Evolutionary conservation across 306 rosid species (phyloP).

Genomic region (Biancaea sappan): DNA sequence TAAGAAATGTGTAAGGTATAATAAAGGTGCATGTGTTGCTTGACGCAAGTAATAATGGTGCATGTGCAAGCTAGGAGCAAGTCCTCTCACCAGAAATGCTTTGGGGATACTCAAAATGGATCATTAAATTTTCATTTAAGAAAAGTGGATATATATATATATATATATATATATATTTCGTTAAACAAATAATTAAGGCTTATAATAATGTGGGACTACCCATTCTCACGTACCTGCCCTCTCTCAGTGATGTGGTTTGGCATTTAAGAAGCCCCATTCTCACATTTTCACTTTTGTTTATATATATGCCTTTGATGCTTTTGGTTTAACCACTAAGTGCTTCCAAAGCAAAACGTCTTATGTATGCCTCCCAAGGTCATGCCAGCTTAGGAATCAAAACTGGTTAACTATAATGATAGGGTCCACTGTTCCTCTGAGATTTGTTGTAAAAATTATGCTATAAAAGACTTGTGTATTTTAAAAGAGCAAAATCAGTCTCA

Average conservation of each 20-base stretch:
- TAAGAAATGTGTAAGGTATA: constrained; percentile 46
- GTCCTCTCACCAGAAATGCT: constrained; percentile 79
- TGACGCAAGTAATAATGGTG: constrained; percentile 61
- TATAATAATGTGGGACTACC: constrained; percentile 46
- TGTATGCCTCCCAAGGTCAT: constrained; percentile 37
- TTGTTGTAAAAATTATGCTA: no score
- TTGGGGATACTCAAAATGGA: constrained; percentile 66
- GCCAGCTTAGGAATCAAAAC: constrained; percentile 40
- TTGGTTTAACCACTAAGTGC: constrained; percentile 30
- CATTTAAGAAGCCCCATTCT: constrained; percentile 30
- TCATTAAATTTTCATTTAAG: constrained; percentile 42
- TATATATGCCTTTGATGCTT: constrained; percentile 34
- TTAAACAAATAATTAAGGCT: constrained; percentile 22
- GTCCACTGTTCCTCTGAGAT: constrained; percentile 35
- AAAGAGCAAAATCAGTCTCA: no score
- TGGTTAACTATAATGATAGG: constrained; percentile 17
- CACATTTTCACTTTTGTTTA: constrained; percentile 25
- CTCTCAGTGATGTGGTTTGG: constrained; percentile 43
- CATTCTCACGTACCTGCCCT: constrained; percentile 32
- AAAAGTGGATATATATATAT: constrained; percentile 30
- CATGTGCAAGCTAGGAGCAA: constrained; percentile 62
- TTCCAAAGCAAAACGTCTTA: constrained; percentile 35
- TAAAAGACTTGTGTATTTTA: no score
- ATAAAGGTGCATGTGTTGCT: constrained; percentile 65
- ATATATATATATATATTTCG: no score